Evolutionary conservation across 805 yeast species (phyloP).

Genomic region (Wickerhamomyces subpelliculosus): DNA sequence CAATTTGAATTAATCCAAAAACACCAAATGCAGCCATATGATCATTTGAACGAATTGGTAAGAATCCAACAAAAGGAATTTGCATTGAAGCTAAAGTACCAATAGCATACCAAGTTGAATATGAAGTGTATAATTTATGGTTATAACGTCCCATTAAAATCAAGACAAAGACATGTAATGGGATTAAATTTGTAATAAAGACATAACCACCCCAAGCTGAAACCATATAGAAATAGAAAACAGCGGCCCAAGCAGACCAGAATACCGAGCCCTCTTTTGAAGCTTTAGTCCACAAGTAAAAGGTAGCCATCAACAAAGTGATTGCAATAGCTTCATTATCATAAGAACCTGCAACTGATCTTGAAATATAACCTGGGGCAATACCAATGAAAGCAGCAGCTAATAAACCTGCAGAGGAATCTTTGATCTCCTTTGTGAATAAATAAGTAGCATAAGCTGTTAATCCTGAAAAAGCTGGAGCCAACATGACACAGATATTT

Average conservation of each 20-base stretch:
- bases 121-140: conserved; percentile 77
- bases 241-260: conserved; percentile 76
- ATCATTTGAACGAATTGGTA: conserved; percentile 94
- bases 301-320: conserved; percentile 90
- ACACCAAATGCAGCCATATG: conserved; percentile 98
- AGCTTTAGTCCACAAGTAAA: conserved; percentile 93
- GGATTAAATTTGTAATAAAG: conserved; percentile 95
- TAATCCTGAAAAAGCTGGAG: conserved; percentile 92
- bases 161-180: conserved; percentile 87
- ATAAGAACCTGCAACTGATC: conserved; percentile 98
- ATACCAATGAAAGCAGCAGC: conserved; percentile 95
- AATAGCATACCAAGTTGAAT: conserved; percentile 93
- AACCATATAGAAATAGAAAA: conserved; percentile 96
- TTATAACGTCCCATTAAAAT: conserved; percentile 91
- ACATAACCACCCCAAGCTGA: conserved; percentile 99
- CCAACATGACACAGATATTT: conserved; percentile 90
- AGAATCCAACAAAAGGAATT: conserved; percentile 96
- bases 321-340: conserved; percentile 99
- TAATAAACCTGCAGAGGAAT: conserved; percentile 79
- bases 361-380: conserved; percentile 96
- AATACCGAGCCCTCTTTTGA: conserved; percentile 85
- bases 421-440: conserved; percentile 86
- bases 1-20: conserved; percentile 89
- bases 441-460: conserved; percentile 88
- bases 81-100: conserved; percentile 99